phyloP scores from a whole-genome alignment of 768 basidiomycete species.

The Auriscalpium vulgare region DNA sequence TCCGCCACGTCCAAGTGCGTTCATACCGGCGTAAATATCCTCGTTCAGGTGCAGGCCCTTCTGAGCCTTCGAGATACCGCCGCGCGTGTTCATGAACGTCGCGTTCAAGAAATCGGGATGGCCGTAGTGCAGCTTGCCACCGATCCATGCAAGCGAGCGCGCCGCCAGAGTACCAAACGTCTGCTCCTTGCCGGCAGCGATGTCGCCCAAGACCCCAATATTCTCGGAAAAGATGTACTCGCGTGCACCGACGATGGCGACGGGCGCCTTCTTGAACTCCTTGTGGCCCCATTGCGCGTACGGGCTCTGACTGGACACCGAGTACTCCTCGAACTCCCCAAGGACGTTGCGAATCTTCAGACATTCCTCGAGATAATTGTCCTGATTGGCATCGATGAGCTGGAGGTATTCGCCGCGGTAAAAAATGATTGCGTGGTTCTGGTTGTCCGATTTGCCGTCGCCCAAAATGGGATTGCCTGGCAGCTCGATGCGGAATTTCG shows the following conservation, averaged over 20 bases:
- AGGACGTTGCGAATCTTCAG: slow-evolving; percentile 99
- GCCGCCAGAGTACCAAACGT: slow-evolving; percentile 98
- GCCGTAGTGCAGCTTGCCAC: slow-evolving; percentile 97
- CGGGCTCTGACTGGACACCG: slow-evolving; percentile 78
- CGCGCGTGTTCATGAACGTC: slow-evolving; percentile 95
- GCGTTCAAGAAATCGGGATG: slow-evolving; percentile 99
- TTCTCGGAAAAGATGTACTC: slow-evolving; percentile 99
- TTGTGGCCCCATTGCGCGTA: slow-evolving; percentile 86
- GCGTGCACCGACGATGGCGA: slow-evolving; percentile 96
- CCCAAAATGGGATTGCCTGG: slow-evolving; percentile 99
- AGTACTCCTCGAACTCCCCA: slow-evolving; percentile 93
- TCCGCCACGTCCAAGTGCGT: slow-evolving; percentile 91
- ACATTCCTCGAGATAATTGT: slow-evolving; percentile 99
- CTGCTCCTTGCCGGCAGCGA: slow-evolving; percentile 98
- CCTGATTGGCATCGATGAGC: slow-evolving; percentile 99
- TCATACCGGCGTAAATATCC: slow-evolving; percentile 99
- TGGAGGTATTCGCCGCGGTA: slow-evolving; percentile 99
- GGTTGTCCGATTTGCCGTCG: slow-evolving; percentile 99
- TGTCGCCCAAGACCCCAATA: slow-evolving; percentile 96
- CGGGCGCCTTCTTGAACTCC: slow-evolving; percentile 82
- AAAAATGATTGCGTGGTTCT: slow-evolving; percentile 99
- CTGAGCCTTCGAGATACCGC: slow-evolving; percentile 97
- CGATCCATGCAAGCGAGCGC: slow-evolving; percentile 92
- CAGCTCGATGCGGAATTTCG: slow-evolving; percentile 97
- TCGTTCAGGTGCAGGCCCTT: slow-evolving; percentile 99